phyloP scores from a whole-genome alignment of 257 asterid genomes.

The Jacaranda mimosifolia region DNA sequence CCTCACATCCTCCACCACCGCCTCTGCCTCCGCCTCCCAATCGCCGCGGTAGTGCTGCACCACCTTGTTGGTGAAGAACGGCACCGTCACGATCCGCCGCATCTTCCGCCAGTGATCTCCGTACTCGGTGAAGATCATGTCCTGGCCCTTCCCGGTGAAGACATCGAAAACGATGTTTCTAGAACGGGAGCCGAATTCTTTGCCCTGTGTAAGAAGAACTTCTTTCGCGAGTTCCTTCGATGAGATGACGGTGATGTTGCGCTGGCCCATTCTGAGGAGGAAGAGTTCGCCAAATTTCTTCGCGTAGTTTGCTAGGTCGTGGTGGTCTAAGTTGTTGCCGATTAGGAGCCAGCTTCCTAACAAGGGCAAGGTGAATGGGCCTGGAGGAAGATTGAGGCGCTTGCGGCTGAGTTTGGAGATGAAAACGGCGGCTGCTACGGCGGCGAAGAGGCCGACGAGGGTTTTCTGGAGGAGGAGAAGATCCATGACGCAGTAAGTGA shows the following conservation, averaged over 20 bases:
- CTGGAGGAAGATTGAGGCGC: slow-evolving; percentile 69
- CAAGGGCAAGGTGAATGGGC: slow-evolving; percentile 68
- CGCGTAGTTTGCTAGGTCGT: slow-evolving; percentile 55
- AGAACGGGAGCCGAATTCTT: slow-evolving; percentile 75
- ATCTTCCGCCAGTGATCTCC: slow-evolving; percentile 86
- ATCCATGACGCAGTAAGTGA: slow-evolving; percentile 51
- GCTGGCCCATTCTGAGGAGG: slow-evolving; percentile 70
- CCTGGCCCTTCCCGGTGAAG: slow-evolving; percentile 82
- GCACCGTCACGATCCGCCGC: slow-evolving; percentile 77
- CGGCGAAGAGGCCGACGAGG: slow-evolving; percentile 61
- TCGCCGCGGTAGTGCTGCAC: slow-evolving; percentile 68
- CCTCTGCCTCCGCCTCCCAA: slow-evolving; percentile 72
- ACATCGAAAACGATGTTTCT: slow-evolving; percentile 77
- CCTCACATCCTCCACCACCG: slow-evolving; percentile 70
- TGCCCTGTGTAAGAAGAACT: slow-evolving; percentile 73
- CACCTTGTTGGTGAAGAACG: slow-evolving; percentile 76
- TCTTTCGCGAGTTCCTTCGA: slow-evolving; percentile 72
- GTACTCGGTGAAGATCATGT: slow-evolving; percentile 75
- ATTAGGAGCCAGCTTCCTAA: slow-evolving; percentile 81
- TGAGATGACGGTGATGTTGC: slow-evolving; percentile 67
- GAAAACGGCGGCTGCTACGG: slow-evolving; percentile 49
- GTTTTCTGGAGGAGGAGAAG: slow-evolving; percentile 62
- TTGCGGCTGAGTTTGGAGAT: slow-evolving; percentile 67
- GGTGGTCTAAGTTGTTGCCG: slow-evolving; percentile 72
- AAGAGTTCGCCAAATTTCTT: slow-evolving; percentile 63